These are phyloP conservation scores for Puccinia horiana DNA, from an alignment of 1,284 basidiomycete species.

Conservation along the genomic window DNA sequence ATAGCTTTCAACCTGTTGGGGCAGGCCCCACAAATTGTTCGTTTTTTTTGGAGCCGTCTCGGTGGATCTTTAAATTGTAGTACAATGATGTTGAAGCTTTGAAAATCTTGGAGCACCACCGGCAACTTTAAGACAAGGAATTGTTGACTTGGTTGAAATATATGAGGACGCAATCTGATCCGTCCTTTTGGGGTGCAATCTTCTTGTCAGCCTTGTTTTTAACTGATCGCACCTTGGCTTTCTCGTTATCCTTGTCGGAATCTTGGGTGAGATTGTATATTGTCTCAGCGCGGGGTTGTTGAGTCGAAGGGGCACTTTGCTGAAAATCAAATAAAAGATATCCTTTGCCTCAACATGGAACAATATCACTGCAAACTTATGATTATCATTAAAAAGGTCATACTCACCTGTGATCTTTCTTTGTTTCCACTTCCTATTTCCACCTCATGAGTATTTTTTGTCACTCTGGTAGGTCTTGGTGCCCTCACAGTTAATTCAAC, in stretches of 20 bases:
- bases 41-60: conserved; percentile 12
- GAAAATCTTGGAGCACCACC: background rate
- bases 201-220: background rate
- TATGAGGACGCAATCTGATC: background rate
- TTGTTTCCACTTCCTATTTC: no score
- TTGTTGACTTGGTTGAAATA: background rate
- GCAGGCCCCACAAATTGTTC: background rate
- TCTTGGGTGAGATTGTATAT: background rate
- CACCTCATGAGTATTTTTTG: background rate
- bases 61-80: conserved; percentile 13
- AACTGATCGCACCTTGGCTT: background rate
- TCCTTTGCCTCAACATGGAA: no score
- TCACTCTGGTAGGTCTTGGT: no score
- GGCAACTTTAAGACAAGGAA: background rate
- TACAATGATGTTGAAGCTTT: background rate
- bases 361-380: background rate
- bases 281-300: background rate
- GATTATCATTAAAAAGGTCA: no score
- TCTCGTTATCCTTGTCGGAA: background rate
- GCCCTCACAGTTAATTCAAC: no score
- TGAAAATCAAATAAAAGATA: conserved; percentile 4
- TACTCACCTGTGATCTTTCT: no score
- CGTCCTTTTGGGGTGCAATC: background rate
- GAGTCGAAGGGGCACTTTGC: background rate
- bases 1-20: background rate